Conservation (phyloP, 495 filamentous ascomycete species). For the Lichina pygmaea region DNA sequence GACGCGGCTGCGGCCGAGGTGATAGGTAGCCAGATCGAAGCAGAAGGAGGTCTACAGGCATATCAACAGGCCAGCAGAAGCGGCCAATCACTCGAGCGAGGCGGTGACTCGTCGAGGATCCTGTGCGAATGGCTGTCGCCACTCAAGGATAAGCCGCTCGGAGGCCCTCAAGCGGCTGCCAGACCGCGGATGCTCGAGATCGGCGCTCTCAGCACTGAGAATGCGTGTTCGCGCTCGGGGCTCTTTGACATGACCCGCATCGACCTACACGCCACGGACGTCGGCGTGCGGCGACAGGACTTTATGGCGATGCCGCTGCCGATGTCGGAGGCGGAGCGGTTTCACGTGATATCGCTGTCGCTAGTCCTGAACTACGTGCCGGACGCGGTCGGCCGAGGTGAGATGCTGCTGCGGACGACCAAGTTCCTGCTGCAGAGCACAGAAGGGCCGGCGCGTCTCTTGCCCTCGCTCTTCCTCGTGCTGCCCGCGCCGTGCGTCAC, state of each 20-base stretch:
- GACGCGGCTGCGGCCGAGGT: conserved; percentile 26
- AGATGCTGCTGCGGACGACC: conserved; percentile 60
- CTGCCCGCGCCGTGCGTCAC: conserved; percentile 66
- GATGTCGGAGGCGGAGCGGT: conserved; percentile 25
- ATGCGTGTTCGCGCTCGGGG: conserved; percentile 48
- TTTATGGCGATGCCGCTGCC: conserved; percentile 82
- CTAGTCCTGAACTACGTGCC: conserved; percentile 89
- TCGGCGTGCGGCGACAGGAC: conserved; percentile 57
- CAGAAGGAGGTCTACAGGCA: conserved; percentile 47
- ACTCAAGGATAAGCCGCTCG: not conserved
- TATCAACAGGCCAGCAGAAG: conserved; percentile 80
- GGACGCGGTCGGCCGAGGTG: conserved; percentile 41
- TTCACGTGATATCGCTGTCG: conserved; percentile 81
- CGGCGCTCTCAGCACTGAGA: conserved; percentile 62
- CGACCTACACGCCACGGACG: conserved; percentile 63
- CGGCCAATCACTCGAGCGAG: conserved; percentile 60
- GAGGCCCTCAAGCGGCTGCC: not conserved
- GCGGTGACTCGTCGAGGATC: conserved; percentile 70
- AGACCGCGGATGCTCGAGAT: conserved; percentile 56
- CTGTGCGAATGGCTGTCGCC: conserved; percentile 65
- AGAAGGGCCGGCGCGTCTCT: conserved; percentile 3
- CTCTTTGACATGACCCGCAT: conserved; percentile 58
- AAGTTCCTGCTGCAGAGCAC: conserved; percentile 25
- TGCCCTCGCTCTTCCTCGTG: conserved; percentile 51
- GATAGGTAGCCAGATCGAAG: conserved; percentile 31